phyloP scores from a whole-genome alignment of 805 yeast species.

The Saccharomyces kudriavzevii region DNA sequence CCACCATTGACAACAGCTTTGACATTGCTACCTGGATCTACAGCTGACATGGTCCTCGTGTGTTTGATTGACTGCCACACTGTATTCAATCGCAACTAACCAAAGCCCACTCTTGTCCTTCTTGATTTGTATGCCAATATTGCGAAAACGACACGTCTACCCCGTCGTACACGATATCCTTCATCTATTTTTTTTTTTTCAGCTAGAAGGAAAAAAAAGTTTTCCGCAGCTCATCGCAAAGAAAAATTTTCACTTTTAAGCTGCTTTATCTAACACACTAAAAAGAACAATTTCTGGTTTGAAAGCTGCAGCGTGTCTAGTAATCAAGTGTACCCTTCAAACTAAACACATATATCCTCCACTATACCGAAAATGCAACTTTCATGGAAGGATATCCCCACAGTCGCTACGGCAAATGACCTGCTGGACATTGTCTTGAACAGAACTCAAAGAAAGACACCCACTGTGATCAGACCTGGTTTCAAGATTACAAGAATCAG shows the following conservation, averaged over 20 bases:
- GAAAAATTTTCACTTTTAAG: not conserved
- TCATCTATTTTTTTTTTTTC: not conserved
- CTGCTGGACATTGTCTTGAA: slow-evolving; percentile 92
- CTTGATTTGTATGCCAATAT: not conserved
- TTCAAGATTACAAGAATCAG: slow-evolving; percentile 93
- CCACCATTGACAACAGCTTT: slow-evolving; percentile 35
- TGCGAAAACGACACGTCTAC: not conserved
- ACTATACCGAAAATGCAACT: slow-evolving; percentile 59
- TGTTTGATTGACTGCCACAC: not conserved
- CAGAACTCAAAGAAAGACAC: slow-evolving; percentile 97
- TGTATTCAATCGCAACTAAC: not conserved
- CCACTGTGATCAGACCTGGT: slow-evolving; percentile 96
- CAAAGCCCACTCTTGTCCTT: not conserved
- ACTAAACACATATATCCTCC: not conserved
- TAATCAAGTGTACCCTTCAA: not conserved
- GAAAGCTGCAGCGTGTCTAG: not conserved
- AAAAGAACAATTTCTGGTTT: not conserved
- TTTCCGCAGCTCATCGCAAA: not conserved
- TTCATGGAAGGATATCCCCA: slow-evolving; percentile 96
- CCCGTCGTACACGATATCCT: not conserved
- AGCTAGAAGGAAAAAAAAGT: not conserved
- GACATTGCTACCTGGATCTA: not conserved
- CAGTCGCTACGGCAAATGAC: slow-evolving; percentile 87
- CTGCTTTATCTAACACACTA: not conserved
- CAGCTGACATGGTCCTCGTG: not conserved